Evolutionary conservation across 2,329 filamentous ascomycete genomes (phyloP).

Genomic region (Coniella lustricola): DNA sequence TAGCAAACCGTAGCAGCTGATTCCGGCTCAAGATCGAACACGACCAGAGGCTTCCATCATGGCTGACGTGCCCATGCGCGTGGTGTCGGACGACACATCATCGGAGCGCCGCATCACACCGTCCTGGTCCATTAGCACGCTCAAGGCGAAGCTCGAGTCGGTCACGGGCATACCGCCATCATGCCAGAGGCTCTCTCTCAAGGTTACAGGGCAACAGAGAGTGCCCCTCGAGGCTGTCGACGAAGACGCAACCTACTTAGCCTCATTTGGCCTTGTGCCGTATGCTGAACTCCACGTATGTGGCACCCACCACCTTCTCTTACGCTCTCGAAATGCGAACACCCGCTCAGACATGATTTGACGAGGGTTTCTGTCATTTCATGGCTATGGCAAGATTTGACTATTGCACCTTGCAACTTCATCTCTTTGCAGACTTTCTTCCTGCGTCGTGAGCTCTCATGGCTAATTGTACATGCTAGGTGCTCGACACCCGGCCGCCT

Average conservation of each 20-base stretch:
- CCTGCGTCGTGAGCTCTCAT: not conserved
- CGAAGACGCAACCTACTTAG: slow-evolving; percentile 63
- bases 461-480: slow-evolving; percentile 39
- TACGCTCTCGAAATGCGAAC: not conserved
- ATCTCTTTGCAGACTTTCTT: no score
- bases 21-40: not conserved
- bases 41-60: slow-evolving; percentile 33
- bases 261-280: slow-evolving; percentile 58
- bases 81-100: slow-evolving; percentile 68
- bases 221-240: slow-evolving; percentile 62
- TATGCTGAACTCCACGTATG: slow-evolving; percentile 78
- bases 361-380: no score
- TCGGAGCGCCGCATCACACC: slow-evolving; percentile 90
- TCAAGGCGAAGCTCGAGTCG: slow-evolving; percentile 84
- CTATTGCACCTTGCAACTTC: not conserved
- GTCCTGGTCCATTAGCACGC: slow-evolving; percentile 77
- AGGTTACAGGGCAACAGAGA: slow-evolving; percentile 51
- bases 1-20: not conserved
- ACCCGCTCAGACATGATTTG: not conserved
- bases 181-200: slow-evolving; percentile 69
- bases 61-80: slow-evolving; percentile 68
- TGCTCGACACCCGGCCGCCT: slow-evolving; percentile 71
- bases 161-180: slow-evolving; percentile 85
- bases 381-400: no score
- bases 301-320: slow-evolving; percentile 22